These are phyloP conservation scores for Aspergillus sp. DNA, from an alignment of 2,329 filamentous ascomycete genomes.

Conservation along the genomic window DNA sequence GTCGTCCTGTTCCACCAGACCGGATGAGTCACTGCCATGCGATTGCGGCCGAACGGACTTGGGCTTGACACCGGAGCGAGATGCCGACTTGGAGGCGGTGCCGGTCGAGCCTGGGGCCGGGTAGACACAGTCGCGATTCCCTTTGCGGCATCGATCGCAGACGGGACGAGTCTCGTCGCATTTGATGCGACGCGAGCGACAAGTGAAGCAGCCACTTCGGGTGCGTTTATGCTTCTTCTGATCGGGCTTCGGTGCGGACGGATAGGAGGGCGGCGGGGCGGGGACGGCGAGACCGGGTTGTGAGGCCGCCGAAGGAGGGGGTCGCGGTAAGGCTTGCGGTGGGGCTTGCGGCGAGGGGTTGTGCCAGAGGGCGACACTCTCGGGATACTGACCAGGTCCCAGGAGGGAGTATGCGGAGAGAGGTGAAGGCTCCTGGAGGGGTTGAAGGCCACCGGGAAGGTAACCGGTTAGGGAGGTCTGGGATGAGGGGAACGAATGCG, in stretches of 20 bases:
- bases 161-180: slow-evolving; percentile 87
- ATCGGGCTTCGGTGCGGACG: slow-evolving; percentile 47
- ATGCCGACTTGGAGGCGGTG: slow-evolving; percentile 42
- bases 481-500: slow-evolving; percentile 28
- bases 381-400: slow-evolving; percentile 37
- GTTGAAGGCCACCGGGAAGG: slow-evolving; percentile 20
- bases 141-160: slow-evolving; percentile 90
- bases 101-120: slow-evolving; percentile 55
- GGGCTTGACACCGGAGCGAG: slow-evolving; percentile 42
- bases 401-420: slow-evolving; percentile 34
- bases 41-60: slow-evolving; percentile 37
- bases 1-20: slow-evolving; percentile 45
- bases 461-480: slow-evolving; percentile 28
- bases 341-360: slow-evolving; percentile 26
- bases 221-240: slow-evolving; percentile 91
- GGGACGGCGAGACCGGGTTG: slow-evolving; percentile 14
- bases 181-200: slow-evolving; percentile 84
- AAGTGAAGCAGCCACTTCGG: slow-evolving; percentile 90
- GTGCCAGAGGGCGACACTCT: slow-evolving; percentile 45
- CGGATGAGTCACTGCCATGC: slow-evolving; percentile 51
- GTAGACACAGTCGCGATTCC: slow-evolving; percentile 85
- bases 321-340: slow-evolving; percentile 4
- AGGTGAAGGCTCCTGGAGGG: slow-evolving; percentile 20
- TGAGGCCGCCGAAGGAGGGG: not conserved
- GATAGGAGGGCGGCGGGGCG: slow-evolving; percentile 12